phyloP scores from a whole-genome alignment of 2,329 filamentous ascomycete genomes.

The Alternaria solani region DNA sequence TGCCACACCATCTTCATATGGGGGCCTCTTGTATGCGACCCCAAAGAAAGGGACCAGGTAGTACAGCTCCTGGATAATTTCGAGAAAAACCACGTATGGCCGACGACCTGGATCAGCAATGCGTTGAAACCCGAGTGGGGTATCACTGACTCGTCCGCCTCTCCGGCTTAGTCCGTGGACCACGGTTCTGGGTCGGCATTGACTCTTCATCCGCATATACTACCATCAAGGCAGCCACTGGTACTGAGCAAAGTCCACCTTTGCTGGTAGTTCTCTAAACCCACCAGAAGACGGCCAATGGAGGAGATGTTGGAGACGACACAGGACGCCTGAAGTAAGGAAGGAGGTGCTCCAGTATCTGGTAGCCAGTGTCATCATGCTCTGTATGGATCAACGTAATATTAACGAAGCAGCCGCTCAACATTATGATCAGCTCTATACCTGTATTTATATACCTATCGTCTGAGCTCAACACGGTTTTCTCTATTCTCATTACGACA shows the following conservation, averaged over 20 bases:
- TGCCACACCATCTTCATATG: constrained; percentile 42
- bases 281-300: background rate
- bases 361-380: background rate
- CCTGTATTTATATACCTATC: background rate
- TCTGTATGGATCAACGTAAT: background rate
- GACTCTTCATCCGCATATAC: background rate
- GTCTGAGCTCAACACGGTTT: background rate
- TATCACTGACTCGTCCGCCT: background rate
- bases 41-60: constrained; percentile 32
- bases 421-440: background rate
- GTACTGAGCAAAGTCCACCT: background rate
- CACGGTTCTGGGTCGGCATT: background rate
- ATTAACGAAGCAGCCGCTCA: background rate
- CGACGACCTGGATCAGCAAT: constrained; percentile 43
- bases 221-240: background rate
- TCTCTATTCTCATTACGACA: background rate
- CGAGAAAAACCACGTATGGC: constrained; percentile 38
- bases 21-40: constrained; percentile 32
- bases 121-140: constrained; percentile 40
- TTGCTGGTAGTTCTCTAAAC: background rate
- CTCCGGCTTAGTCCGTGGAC: background rate
- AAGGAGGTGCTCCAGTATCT: background rate
- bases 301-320: background rate
- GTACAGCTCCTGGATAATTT: constrained; percentile 33
- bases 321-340: background rate